Evolutionary conservation across 1,139 yeast genomes (phyloP).

Genomic region (Geotrichum carabidarum): DNA sequence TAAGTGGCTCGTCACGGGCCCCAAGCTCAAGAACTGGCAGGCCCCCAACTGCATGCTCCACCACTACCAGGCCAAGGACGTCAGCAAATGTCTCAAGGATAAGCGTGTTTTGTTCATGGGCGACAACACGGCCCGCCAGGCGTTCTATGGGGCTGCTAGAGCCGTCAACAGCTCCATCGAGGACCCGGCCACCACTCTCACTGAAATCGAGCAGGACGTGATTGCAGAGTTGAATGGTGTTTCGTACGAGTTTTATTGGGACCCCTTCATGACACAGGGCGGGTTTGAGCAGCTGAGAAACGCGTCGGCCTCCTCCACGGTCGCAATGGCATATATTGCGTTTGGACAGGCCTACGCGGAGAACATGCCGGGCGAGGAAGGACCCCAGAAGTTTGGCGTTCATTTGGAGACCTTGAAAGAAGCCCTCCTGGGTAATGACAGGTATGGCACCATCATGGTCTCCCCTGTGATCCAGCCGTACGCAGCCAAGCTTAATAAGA

Average conservation of each 20-base stretch:
- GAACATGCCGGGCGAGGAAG: constrained; percentile 21
- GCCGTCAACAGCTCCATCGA: constrained; percentile 22
- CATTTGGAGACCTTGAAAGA: constrained; percentile 19
- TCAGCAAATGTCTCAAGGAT: constrained; percentile 21
- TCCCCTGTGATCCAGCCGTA: constrained; percentile 22
- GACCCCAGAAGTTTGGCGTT: constrained; percentile 16
- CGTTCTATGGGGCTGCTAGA: constrained; percentile 24
- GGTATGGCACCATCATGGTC: constrained; percentile 16
- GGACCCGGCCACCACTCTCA: constrained; percentile 15
- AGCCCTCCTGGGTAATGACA: not conserved
- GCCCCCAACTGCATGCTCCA: constrained; percentile 27
- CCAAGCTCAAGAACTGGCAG: constrained; percentile 25
- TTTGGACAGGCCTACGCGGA: constrained; percentile 23
- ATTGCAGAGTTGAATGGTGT: constrained; percentile 18
- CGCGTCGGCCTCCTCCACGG: constrained; percentile 14
- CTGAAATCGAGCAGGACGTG: constrained; percentile 21
- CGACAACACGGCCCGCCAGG: constrained; percentile 27
- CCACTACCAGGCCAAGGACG: constrained; percentile 22
- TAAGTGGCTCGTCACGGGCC: constrained; percentile 19
- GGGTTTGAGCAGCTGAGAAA: constrained; percentile 17
- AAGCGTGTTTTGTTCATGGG: constrained; percentile 25
- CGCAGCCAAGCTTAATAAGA: constrained; percentile 19
- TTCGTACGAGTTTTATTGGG: constrained; percentile 26
- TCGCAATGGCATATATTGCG: constrained; percentile 22
- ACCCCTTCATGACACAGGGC: constrained; percentile 25